Conservation (phyloP, 2,329 filamentous ascomycete genomes). For the Aphanocladium album region DNA sequence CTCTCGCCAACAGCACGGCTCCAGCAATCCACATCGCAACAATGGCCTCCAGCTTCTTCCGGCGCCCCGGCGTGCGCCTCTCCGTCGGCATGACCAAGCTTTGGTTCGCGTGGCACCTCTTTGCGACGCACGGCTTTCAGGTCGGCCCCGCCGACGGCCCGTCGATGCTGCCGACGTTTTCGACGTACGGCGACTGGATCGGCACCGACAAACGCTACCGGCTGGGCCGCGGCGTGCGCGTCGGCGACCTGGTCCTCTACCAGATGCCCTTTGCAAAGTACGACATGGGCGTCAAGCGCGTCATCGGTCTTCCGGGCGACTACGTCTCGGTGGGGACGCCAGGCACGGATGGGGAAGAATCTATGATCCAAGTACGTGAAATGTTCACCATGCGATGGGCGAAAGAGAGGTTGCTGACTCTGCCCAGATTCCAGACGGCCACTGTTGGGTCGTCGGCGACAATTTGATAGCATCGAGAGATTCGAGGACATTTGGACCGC, state of each 20-base stretch:
- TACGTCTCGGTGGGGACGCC: slow-evolving; percentile 66
- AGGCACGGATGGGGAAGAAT: slow-evolving; percentile 37
- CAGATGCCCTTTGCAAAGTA: slow-evolving; percentile 64
- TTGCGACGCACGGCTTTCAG: slow-evolving; percentile 56
- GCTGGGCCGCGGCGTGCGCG: slow-evolving; percentile 56
- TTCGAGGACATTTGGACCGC: slow-evolving; percentile 77
- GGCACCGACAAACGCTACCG: slow-evolving; percentile 64
- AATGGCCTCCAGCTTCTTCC: neutral
- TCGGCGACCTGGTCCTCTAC: slow-evolving; percentile 84
- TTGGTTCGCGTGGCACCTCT: slow-evolving; percentile 26
- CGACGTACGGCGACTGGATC: slow-evolving; percentile 61
- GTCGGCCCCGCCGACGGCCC: slow-evolving; percentile 61
- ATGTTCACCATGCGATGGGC: neutral
- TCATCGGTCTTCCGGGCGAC: slow-evolving; percentile 71
- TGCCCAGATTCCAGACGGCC: slow-evolving; percentile 76
- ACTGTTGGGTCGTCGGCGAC: slow-evolving; percentile 88
- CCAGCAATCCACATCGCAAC: neutral
- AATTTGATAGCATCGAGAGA: slow-evolving; percentile 81
- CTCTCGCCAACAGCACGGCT: neutral
- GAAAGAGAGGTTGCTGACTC: neutral
- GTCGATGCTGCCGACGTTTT: slow-evolving; percentile 86
- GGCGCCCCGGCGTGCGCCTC: neutral
- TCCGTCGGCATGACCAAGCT: neutral
- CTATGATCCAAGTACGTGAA: slow-evolving; percentile 59
- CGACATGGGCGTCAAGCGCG: slow-evolving; percentile 68